Percentiles rank a stretch among this genome's conserved stretches.
These are phyloP conservation scores for Polychytrium aggregatum DNA, from an alignment of 192 early-diverging fungal species.

Conservation along the genomic window DNA sequence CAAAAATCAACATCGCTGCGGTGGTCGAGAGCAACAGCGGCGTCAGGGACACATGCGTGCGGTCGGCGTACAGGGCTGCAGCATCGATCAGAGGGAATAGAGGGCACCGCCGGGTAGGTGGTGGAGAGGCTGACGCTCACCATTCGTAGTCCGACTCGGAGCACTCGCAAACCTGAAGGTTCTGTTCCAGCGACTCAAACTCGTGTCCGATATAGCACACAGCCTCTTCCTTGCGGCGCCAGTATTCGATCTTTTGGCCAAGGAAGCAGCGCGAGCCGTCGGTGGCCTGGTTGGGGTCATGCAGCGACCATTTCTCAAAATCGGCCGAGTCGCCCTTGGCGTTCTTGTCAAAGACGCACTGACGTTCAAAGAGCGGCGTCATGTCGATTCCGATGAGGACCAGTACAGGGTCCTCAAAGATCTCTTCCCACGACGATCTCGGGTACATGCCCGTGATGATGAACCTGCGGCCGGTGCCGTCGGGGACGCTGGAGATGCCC, in stretches of 20 bases:
- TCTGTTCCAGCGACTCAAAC: conserved; percentile 40
- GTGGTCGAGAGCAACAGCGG: too few relatives aligned
- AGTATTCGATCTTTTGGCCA: conserved; percentile 52
- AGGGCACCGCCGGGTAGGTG: too few relatives aligned
- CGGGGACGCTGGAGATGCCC: conserved; percentile 50
- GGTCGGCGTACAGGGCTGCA: too few relatives aligned
- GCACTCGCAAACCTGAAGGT: conserved; percentile 58
- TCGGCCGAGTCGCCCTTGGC: conserved; percentile 46
- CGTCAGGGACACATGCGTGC: too few relatives aligned
- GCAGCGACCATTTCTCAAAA: conserved; percentile 79
- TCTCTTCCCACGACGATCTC: too few relatives aligned
- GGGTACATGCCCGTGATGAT: conserved; percentile 52
- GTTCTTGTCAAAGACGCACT: too few relatives aligned
- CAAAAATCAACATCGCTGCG: conserved; percentile 75
- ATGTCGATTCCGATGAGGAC: conserved; percentile 56
- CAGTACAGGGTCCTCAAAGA: too few relatives aligned
- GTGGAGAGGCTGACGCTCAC: too few relatives aligned
- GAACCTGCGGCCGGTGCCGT: conserved; percentile 58
- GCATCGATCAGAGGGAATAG: too few relatives aligned
- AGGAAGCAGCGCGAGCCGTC: conserved; percentile 48
- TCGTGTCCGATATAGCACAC: conserved; percentile 59
- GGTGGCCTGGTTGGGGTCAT: too few relatives aligned
- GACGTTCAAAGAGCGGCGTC: conserved; percentile 15
- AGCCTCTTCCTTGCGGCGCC: conserved; percentile 60
- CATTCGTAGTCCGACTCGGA: conserved; percentile 77